Percentiles rank a stretch among this genome's conserved stretches.
Evolutionary conservation across 2,329 filamentous ascomycete genomes (phyloP).

Genomic region (Fusarium xylarioides): DNA sequence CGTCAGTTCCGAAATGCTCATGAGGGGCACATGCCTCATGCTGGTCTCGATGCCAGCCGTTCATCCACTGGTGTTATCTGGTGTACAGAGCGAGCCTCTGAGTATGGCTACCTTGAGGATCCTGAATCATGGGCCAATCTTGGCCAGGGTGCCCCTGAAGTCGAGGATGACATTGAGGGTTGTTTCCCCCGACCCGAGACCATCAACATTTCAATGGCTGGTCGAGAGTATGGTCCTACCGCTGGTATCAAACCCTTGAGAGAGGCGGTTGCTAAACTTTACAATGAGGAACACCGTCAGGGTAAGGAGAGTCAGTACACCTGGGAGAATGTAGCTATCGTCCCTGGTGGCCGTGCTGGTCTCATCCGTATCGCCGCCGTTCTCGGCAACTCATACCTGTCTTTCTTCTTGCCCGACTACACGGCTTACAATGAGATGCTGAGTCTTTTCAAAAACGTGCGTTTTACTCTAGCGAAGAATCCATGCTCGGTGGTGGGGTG

Average conservation of each 20-base stretch:
- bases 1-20: slow-evolving; percentile 89
- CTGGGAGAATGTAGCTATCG: slow-evolving; percentile 97
- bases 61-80: slow-evolving; percentile 95
- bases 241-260: slow-evolving; percentile 92
- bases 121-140: slow-evolving; percentile 90
- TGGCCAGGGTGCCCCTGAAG: slow-evolving; percentile 92
- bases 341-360: slow-evolving; percentile 90
- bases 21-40: slow-evolving; percentile 89
- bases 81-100: slow-evolving; percentile 86
- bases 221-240: slow-evolving; percentile 91
- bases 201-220: slow-evolving; percentile 80
- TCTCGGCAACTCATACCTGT: slow-evolving; percentile 88
- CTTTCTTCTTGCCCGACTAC: slow-evolving; percentile 95
- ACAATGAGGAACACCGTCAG: slow-evolving; percentile 91
- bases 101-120: slow-evolving; percentile 87
- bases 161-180: slow-evolving; percentile 90
- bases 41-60: slow-evolving; percentile 86
- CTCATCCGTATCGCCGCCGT: slow-evolving; percentile 95
- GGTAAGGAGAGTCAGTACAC: slow-evolving; percentile 91
- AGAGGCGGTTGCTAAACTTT: slow-evolving; percentile 88
- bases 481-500: neutral
- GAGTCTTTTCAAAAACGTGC: slow-evolving; percentile 85
- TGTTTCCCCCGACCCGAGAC: slow-evolving; percentile 84
- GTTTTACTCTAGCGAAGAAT: neutral
- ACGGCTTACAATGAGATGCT: slow-evolving; percentile 99